These are phyloP conservation scores for Prunus campanulata DNA, from an alignment of 306 rosid species.

Conservation along the genomic window DNA sequence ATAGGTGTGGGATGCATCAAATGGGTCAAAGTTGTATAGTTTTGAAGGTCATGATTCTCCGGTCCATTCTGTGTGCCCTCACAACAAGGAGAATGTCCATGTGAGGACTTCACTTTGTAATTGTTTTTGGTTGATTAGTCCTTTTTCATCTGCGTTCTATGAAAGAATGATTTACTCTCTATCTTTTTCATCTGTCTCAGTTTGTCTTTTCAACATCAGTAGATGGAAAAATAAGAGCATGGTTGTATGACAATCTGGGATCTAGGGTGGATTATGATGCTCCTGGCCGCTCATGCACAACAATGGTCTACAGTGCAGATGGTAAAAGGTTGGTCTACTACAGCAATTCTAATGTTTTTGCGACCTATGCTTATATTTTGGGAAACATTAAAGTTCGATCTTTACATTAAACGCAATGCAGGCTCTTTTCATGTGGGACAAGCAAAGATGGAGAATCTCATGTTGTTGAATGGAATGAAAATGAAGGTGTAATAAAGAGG, in stretches of 20 bases:
- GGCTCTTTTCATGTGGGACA: conserved; percentile 97
- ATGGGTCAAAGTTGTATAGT: conserved; percentile 60
- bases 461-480: conserved; percentile 88
- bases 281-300: conserved; percentile 82
- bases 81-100: conserved; percentile 72
- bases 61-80: conserved; percentile 82
- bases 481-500: conserved; percentile 78
- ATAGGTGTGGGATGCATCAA: conserved; percentile 85
- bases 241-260: conserved; percentile 73
- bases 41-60: conserved; percentile 93
- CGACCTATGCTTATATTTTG: neutral
- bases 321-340: conserved; percentile 67
- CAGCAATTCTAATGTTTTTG: conserved; percentile 15
- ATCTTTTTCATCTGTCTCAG: conserved; percentile 23
- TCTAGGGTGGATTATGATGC: conserved; percentile 86
- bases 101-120: conserved; percentile 35
- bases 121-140: neutral
- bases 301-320: conserved; percentile 80
- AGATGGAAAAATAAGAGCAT: conserved; percentile 62
- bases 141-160: neutral
- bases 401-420: conserved; percentile 17
- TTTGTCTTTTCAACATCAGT: conserved; percentile 75
- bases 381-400: neutral
- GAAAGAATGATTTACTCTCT: conserved; percentile 15
- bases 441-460: conserved; percentile 75